These are phyloP conservation scores for Sesbania bispinosa DNA, from an alignment of 306 rosid genomes.

Conservation along the genomic window DNA sequence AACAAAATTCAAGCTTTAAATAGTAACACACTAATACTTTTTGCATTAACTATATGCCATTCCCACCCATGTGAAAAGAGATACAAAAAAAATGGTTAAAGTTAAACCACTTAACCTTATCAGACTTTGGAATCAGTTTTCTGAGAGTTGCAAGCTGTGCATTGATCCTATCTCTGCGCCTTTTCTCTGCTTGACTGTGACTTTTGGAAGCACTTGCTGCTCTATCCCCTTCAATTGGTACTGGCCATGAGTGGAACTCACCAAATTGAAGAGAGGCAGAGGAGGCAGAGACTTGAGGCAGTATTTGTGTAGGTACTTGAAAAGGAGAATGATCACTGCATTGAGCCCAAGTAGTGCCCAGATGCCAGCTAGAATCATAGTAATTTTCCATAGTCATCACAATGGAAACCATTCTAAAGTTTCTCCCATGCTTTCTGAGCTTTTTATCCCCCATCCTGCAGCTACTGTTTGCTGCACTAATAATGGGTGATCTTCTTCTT, in stretches of 20 bases:
- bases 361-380: too few species aligned
- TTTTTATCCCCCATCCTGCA: conserved; percentile 40
- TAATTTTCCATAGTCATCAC: conserved; percentile 55
- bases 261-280: conserved; percentile 42
- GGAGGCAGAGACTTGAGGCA: conserved; percentile 41
- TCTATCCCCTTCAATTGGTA: conserved; percentile 38
- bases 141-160: conserved; percentile 90
- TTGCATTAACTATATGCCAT: neutral
- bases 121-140: conserved; percentile 87
- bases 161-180: conserved; percentile 93
- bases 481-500: conserved; percentile 56
- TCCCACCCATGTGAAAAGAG: too few species aligned
- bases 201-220: conserved; percentile 71
- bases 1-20: neutral
- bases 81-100: too few species aligned
- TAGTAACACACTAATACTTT: neutral
- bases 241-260: conserved; percentile 52
- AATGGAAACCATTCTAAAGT: conserved; percentile 30
- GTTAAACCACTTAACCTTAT: conserved; percentile 52
- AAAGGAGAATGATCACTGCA: conserved; percentile 39
- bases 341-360: too few species aligned
- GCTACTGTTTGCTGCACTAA: conserved; percentile 49
- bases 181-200: conserved; percentile 95
- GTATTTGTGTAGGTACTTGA: conserved; percentile 37
- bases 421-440: conserved; percentile 23